Evolutionary conservation across 208 protist genomes (phyloP).

Genomic region (Trypanosoma scelopori): DNA sequence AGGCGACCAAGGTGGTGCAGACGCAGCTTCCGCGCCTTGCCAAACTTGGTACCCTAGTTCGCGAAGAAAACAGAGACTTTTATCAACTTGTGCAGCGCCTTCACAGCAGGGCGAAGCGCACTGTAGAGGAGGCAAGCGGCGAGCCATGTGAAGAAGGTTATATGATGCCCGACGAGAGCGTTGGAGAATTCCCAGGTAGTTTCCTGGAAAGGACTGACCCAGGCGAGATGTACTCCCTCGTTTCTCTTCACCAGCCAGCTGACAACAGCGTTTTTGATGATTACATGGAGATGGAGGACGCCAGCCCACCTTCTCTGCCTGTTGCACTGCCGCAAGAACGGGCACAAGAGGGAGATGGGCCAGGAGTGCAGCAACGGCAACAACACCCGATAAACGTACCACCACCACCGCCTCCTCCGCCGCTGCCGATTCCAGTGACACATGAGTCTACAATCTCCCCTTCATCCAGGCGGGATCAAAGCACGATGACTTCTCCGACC

Average conservation of each 20-base stretch:
- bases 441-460: neutral
- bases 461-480: conserved; percentile 21
- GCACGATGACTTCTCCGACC: conserved; percentile 24
- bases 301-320: neutral
- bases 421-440: neutral
- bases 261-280: conserved; percentile 80
- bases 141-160: conserved; percentile 36
- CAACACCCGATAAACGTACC: neutral
- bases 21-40: conserved; percentile 61
- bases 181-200: neutral
- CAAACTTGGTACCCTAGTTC: conserved; percentile 47
- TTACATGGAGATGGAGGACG: conserved; percentile 8
- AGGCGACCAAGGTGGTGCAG: conserved; percentile 55
- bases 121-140: conserved; percentile 49
- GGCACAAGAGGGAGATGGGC: neutral
- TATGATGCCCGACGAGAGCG: conserved; percentile 22
- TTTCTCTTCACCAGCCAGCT: conserved; percentile 56
- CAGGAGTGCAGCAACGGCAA: neutral
- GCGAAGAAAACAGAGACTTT: conserved; percentile 66
- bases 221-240: conserved; percentile 35
- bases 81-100: conserved; percentile 66
- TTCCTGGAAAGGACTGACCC: neutral
- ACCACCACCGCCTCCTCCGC: neutral
- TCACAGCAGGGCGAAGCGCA: conserved; percentile 45
- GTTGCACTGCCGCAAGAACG: neutral